phyloP scores from a whole-genome alignment of 768 basidiomycete genomes.

The Strobilomyces echinocephalus region DNA sequence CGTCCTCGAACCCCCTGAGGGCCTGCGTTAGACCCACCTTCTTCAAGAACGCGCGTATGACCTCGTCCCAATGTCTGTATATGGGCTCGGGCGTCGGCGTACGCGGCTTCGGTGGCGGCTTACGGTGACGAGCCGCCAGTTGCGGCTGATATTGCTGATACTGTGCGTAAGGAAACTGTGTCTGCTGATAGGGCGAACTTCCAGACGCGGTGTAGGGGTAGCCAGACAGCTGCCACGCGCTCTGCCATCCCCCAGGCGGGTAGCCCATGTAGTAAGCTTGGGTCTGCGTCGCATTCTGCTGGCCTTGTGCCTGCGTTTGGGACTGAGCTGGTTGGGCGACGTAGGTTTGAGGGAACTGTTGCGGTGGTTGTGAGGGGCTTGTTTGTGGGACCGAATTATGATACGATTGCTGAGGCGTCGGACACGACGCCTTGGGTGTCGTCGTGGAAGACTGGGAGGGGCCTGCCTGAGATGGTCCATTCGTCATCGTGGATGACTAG shows the following conservation, averaged over 20 bases:
- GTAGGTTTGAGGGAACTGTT: constrained; percentile 18
- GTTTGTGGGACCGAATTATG: constrained; percentile 15
- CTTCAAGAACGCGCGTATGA: constrained; percentile 49
- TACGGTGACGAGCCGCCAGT: constrained; percentile 26
- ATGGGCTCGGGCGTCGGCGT: constrained; percentile 39
- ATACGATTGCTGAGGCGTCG: constrained; percentile 11
- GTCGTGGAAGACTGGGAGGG: constrained; percentile 26
- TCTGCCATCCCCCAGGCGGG: constrained; percentile 31
- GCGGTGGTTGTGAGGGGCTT: constrained; percentile 16
- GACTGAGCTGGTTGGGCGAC: constrained; percentile 16
- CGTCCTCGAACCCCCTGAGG: constrained; percentile 59
- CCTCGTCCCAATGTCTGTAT: constrained; percentile 59
- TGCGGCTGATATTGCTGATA: constrained; percentile 33
- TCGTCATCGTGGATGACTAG: constrained; percentile 30
- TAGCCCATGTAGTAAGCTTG: constrained; percentile 34
- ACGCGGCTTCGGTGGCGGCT: constrained; percentile 24
- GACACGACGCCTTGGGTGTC: constrained; percentile 5
- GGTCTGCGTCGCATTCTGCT: constrained; percentile 21
- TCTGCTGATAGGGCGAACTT: constrained; percentile 29
- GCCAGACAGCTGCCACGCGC: constrained; percentile 31
- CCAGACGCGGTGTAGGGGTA: constrained; percentile 30
- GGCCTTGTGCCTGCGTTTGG: constrained; percentile 16
- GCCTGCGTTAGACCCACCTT: constrained; percentile 56
- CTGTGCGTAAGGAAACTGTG: constrained; percentile 34
- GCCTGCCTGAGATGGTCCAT: constrained; percentile 39